Evolutionary conservation across 139 green algal species (phyloP), one percentile per base, ranked within the genome.

Genomic region (Ostreobium quekettii): DNA sequence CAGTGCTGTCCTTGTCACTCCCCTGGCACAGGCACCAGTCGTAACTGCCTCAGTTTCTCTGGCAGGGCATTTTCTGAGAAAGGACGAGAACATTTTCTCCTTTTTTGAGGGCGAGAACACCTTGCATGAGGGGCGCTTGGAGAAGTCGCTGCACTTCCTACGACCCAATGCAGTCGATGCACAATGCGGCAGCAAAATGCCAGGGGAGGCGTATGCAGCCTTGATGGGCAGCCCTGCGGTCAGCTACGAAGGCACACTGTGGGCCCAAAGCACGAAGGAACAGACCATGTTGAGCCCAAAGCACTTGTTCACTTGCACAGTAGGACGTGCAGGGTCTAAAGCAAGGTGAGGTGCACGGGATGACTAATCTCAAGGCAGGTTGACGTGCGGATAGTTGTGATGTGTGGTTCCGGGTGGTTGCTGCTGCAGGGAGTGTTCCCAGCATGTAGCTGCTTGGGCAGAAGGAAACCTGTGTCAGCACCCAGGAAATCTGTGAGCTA

Each of bases 21-120:
- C n/a, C n/a, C n/a, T n/a, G n/a, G n/a, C n/a, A n/a, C n/a, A n/a
- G n/a, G n/a, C n/a, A n/a, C n/a, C n/a, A n/a, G n/a, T n/a, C n/a
- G n/a, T n/a, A n/a, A n/a, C n/a, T n/a, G n/a, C n/a, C n/a, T n/a
- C n/a, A n/a, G n/a, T n/a, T n/a, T n/a, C n/a, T n/a, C n/a, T n/a
- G n/a, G n/a, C 78, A 59, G 91, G 94, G 1, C 94, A 99, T 82
- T 95, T 98, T 58, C 79, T 99, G 64, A 82, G 71, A 2, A 83
- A 90, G 4, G 91, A 97, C 47, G 92, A 97, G 71, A 95, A 96
- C 86, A 87, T 97, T 48, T 97, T 95, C 77, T 85, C 84, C 0
- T 82, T 93, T 36, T 95, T 97, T 66, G 87, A 96, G 76, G 86
- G 89, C 32, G 36, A 67, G 2, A 64, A 49, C 3, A 71, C 85